Conservation (phyloP, 1,139 yeast species). For the Suhomyces taliae region DNA sequence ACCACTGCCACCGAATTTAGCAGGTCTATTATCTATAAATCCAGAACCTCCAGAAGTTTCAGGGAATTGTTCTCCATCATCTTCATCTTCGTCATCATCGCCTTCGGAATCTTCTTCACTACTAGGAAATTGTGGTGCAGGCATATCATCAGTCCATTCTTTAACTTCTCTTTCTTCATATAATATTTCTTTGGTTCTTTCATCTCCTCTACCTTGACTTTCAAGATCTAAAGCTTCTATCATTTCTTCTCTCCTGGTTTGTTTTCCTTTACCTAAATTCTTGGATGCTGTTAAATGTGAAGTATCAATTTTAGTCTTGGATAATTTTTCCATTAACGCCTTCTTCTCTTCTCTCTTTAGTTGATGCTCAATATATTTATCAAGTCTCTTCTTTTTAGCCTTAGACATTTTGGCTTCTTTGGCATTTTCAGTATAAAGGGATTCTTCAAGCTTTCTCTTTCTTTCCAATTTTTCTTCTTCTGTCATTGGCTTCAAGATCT, state of each 20-base stretch:
- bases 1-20: conserved; percentile 59
- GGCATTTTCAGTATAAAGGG: conserved; percentile 53
- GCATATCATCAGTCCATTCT: conserved; percentile 56
- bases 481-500: conserved; percentile 49
- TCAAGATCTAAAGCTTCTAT: conserved; percentile 76
- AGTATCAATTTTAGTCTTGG: conserved; percentile 73
- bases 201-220: conserved; percentile 70
- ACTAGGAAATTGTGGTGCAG: conserved; percentile 11
- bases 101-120: conserved; percentile 16
- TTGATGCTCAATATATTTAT: conserved; percentile 83
- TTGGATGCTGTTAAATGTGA: conserved; percentile 68
- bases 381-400: conserved; percentile 74
- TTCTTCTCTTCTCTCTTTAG: conserved; percentile 87
- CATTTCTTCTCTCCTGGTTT: conserved; percentile 69
- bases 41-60: conserved; percentile 35
- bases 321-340: conserved; percentile 68
- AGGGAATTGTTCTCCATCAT: conserved; percentile 12
- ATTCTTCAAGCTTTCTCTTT: conserved; percentile 63
- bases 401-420: conserved; percentile 68
- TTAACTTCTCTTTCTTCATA: conserved; percentile 70
- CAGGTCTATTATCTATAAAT: conserved; percentile 74
- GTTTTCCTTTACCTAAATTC: conserved; percentile 73
- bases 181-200: conserved; percentile 57
- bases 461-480: conserved; percentile 62
- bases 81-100: conserved; percentile 19